phyloP scores from a whole-genome alignment of 176 grass and related monocot genomes.

The Puya raimondii region DNA sequence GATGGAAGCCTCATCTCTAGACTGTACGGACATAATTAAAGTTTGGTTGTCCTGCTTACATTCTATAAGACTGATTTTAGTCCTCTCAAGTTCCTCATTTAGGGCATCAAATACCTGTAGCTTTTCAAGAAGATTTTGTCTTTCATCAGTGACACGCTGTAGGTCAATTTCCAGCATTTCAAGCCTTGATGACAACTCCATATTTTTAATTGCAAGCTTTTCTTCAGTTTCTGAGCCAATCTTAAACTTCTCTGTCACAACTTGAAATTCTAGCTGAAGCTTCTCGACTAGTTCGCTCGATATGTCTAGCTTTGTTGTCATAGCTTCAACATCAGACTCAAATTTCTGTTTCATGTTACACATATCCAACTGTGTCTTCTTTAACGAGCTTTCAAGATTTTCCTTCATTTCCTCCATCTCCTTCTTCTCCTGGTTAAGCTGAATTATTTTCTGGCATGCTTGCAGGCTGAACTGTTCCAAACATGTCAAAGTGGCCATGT shows the following conservation, averaged over 20 bases:
- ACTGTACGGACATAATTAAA: slow-evolving; percentile 42
- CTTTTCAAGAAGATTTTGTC: slow-evolving; percentile 19
- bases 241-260: slow-evolving; percentile 56
- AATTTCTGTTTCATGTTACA: slow-evolving; percentile 40
- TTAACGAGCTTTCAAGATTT: slow-evolving; percentile 29
- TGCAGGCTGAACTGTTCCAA: slow-evolving; percentile 59
- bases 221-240: slow-evolving; percentile 53
- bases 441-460: slow-evolving; percentile 42
- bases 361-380: slow-evolving; percentile 35
- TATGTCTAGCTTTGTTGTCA: slow-evolving; percentile 44
- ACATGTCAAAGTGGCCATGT: slow-evolving; percentile 26
- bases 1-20: slow-evolving; percentile 35
- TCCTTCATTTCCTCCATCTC: slow-evolving; percentile 39
- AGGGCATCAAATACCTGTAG: slow-evolving; percentile 17
- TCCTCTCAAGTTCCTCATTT: slow-evolving; percentile 19
- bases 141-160: slow-evolving; percentile 27
- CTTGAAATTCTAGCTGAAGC: slow-evolving; percentile 64
- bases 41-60: slow-evolving; percentile 26
- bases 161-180: slow-evolving; percentile 61
- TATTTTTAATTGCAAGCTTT: slow-evolving; percentile 39
- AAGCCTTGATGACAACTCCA: slow-evolving; percentile 57
- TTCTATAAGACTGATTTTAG: slow-evolving; percentile 13
- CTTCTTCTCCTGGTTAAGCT: slow-evolving; percentile 48
- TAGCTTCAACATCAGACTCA: slow-evolving; percentile 43
- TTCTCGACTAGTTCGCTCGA: slow-evolving; percentile 45